Conservation (phyloP, 352 stramenopile genomes). For the Lagenidium sp. region DNA sequence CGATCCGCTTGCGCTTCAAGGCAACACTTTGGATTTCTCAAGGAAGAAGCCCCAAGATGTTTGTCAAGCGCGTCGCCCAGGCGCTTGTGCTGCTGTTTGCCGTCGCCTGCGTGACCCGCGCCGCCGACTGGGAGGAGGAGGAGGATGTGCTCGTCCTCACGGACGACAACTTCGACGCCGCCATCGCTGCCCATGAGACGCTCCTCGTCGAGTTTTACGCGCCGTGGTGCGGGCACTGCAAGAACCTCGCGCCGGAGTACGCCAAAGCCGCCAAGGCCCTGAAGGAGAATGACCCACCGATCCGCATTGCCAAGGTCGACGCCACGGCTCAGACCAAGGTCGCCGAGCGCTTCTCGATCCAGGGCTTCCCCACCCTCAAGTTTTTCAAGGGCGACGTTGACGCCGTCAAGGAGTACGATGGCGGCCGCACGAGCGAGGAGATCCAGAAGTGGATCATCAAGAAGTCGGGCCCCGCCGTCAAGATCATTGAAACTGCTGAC, state of each 20-base stretch:
- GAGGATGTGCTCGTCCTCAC: constrained; percentile 89
- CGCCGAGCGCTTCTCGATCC: constrained; percentile 70
- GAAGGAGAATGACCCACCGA: constrained; percentile 57
- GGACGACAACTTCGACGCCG: constrained; percentile 88
- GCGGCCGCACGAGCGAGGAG: constrained; percentile 74
- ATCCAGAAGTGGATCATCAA: constrained; percentile 89
- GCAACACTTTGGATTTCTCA: constrained; percentile 21
- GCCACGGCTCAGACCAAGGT: constrained; percentile 77
- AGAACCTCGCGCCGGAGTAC: constrained; percentile 83
- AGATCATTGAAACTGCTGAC: constrained; percentile 60
- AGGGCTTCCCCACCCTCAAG: constrained; percentile 90
- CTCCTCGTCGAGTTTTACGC: constrained; percentile 91
- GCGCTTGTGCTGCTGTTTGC: constrained; percentile 36
- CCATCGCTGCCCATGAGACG: constrained; percentile 72
- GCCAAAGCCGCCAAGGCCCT: constrained; percentile 78
- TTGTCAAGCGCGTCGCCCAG: constrained; percentile 44
- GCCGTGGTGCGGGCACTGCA: constrained; percentile 89
- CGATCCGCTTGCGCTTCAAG: not conserved
- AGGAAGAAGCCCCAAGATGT: constrained; percentile 24
- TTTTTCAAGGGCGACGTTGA: constrained; percentile 87
- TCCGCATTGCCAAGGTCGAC: constrained; percentile 86
- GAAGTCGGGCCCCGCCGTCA: constrained; percentile 86
- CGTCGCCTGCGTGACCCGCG: constrained; percentile 31
- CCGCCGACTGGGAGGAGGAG: constrained; percentile 71
- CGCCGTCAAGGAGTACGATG: constrained; percentile 80